Conservation (phyloP, 1,284 basidiomycete genomes). For the Papiliotrema flavescens region DNA sequence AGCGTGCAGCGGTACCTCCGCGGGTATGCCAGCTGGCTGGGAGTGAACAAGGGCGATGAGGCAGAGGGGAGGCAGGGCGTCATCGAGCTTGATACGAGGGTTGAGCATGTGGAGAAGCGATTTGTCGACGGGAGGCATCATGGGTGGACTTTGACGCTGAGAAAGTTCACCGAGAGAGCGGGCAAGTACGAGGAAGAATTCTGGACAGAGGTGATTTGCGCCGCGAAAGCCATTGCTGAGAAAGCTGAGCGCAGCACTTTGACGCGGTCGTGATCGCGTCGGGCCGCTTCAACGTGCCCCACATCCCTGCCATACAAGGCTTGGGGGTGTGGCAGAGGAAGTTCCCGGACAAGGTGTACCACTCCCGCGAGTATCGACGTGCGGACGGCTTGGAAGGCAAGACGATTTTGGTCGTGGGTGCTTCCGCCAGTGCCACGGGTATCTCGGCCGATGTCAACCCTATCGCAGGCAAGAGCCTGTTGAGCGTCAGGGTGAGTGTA, state of each 20-base stretch:
- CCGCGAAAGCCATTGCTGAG: no score
- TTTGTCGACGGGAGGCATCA: neutral
- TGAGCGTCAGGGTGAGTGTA: constrained; percentile 7
- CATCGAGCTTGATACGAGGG: constrained; percentile 11
- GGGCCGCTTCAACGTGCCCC: constrained; percentile 10
- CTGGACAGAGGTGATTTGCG: no score
- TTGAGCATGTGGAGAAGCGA: constrained; percentile 8
- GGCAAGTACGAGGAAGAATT: no score
- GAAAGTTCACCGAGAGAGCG: no score
- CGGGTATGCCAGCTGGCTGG: constrained; percentile 14
- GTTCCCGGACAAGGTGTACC: constrained; percentile 8
- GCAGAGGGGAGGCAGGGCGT: neutral
- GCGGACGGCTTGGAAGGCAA: neutral
- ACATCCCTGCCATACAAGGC: constrained; percentile 11
- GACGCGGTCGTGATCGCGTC: constrained; percentile 13
- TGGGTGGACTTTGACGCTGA: no score
- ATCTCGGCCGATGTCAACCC: constrained; percentile 11
- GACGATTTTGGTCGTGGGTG: constrained; percentile 14
- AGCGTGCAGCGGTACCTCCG: constrained; percentile 10
- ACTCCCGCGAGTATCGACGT: constrained; percentile 13
- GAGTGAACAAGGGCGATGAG: constrained; percentile 10
- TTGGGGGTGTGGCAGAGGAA: constrained; percentile 9
- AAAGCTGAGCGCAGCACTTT: constrained; percentile 3
- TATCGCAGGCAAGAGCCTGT: constrained; percentile 5
- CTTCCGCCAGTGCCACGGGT: constrained; percentile 11